A percentile compares a stretch with the other conserved stretches of the same genome.
phyloP scores from a whole-genome alignment of 805 yeast species.

The Cyberlindnera euphorbiiphila region DNA sequence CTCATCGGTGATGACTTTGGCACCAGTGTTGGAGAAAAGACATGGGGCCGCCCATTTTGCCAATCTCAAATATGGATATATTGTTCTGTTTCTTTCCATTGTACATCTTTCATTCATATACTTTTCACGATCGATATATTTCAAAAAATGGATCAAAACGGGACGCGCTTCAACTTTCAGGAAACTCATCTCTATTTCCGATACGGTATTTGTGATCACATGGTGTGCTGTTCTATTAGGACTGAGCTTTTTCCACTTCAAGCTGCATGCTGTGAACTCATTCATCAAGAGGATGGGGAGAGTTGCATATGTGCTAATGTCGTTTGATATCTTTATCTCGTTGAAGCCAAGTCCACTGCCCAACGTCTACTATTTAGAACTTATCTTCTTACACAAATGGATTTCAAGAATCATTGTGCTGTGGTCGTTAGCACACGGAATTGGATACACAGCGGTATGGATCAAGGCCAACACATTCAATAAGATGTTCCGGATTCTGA shows the following conservation, averaged over 20 bases:
- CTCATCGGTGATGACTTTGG: not conserved
- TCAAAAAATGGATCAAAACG: constrained; percentile 35
- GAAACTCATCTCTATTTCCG: constrained; percentile 33
- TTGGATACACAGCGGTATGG: constrained; percentile 54
- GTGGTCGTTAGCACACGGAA: constrained; percentile 45
- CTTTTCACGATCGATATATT: constrained; percentile 32
- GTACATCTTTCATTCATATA: constrained; percentile 36
- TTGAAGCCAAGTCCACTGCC: constrained; percentile 52
- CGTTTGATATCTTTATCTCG: constrained; percentile 53
- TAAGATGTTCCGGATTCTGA: constrained; percentile 36
- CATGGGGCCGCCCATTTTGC: constrained; percentile 53
- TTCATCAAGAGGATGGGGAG: constrained; percentile 60
- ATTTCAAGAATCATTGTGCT: constrained; percentile 52
- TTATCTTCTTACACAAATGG: constrained; percentile 67
- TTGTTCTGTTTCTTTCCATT: constrained; percentile 40
- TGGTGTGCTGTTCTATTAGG: constrained; percentile 34
- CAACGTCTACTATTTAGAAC: constrained; percentile 47
- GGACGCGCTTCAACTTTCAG: constrained; percentile 36
- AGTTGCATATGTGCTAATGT: constrained; percentile 52
- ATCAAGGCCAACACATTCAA: constrained; percentile 30
- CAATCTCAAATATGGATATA: constrained; percentile 59
- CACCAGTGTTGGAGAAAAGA: constrained; percentile 28
- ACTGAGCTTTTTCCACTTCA: constrained; percentile 34
- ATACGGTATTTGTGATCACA: constrained; percentile 31
- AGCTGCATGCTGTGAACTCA: constrained; percentile 32